These are phyloP conservation scores for Luffa acutangula DNA, from an alignment of 306 rosid species.

Conservation along the genomic window DNA sequence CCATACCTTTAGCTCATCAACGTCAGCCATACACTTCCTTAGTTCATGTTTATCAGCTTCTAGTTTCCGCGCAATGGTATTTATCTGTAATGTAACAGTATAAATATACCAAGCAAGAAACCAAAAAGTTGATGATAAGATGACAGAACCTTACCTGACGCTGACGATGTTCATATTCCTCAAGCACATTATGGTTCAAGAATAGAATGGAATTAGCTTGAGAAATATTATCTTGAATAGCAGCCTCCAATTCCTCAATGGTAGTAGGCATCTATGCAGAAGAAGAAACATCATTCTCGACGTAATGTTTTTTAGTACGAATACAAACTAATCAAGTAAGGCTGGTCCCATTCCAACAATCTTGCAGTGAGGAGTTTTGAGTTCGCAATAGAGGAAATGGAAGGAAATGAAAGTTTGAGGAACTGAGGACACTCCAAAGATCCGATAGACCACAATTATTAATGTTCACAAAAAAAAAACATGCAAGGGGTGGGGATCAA, in stretches of 20 bases:
- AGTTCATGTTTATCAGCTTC: constrained; percentile 58
- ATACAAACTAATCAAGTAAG: background rate
- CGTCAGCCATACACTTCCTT: constrained; percentile 32
- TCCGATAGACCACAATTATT: background rate
- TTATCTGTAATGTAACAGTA: constrained; percentile 41
- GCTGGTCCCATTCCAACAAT: background rate
- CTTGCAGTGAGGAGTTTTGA: background rate
- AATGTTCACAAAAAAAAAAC: background rate
- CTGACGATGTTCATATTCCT: constrained; percentile 70
- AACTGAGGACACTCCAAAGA: background rate
- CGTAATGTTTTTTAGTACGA: background rate
- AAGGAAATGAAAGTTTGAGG: background rate
- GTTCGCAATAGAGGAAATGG: background rate
- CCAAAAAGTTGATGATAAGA: background rate
- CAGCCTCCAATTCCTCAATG: constrained; percentile 77
- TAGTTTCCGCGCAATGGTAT: constrained; percentile 43
- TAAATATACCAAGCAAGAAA: constrained; percentile 3
- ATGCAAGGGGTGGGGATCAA: background rate
- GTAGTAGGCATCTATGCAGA: constrained; percentile 79
- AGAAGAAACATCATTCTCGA: background rate
- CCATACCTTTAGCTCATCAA: constrained; percentile 56
- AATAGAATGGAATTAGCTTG: constrained; percentile 77
- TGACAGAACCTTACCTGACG: constrained; percentile 32
- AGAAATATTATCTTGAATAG: constrained; percentile 67
- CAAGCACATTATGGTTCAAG: constrained; percentile 62